Evolutionary conservation across 2,329 filamentous ascomycete genomes (phyloP).

Genomic region (Aureobasidium musti): DNA sequence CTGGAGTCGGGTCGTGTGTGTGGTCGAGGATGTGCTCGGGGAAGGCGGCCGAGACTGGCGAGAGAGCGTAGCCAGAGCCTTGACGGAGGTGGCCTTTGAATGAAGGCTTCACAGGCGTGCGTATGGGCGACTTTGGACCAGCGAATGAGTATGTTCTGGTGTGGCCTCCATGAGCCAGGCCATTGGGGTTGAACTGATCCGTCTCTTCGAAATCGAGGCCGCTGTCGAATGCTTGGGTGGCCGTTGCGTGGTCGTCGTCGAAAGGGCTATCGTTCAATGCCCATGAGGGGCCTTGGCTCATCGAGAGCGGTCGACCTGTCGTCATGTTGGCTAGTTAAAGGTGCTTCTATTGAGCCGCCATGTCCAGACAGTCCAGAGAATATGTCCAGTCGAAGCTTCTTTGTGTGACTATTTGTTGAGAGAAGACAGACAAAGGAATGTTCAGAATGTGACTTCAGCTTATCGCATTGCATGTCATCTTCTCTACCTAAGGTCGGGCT

Average conservation of each 20-base stretch:
- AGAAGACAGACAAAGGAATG: neutral
- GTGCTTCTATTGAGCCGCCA: neutral
- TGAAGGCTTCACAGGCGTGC: constrained; percentile 22
- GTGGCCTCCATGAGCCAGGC: constrained; percentile 36
- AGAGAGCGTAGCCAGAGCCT: constrained; percentile 21
- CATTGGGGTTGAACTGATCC: constrained; percentile 28
- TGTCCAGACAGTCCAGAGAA: neutral
- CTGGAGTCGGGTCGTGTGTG: constrained; percentile 33
- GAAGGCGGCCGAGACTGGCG: constrained; percentile 27
- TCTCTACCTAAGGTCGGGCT: neutral
- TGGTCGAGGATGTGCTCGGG: constrained; percentile 23
- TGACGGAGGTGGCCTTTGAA: constrained; percentile 23
- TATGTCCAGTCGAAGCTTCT: neutral
- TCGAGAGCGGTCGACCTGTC: neutral
- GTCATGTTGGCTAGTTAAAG: neutral
- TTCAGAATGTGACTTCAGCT: neutral
- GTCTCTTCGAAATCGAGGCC: constrained; percentile 26
- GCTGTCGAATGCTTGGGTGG: constrained; percentile 17
- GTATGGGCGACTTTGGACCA: constrained; percentile 18
- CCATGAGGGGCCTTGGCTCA: constrained; percentile 20
- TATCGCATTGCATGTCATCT: neutral
- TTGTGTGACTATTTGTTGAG: too few species aligned
- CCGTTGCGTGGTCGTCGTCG: constrained; percentile 12
- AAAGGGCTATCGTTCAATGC: constrained; percentile 15
- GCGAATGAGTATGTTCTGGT: constrained; percentile 33